Percentiles rank a stretch among this genome's conserved stretches.
Conservation (phyloP, 768 basidiomycete species). For the Tulasnella sp. region DNA sequence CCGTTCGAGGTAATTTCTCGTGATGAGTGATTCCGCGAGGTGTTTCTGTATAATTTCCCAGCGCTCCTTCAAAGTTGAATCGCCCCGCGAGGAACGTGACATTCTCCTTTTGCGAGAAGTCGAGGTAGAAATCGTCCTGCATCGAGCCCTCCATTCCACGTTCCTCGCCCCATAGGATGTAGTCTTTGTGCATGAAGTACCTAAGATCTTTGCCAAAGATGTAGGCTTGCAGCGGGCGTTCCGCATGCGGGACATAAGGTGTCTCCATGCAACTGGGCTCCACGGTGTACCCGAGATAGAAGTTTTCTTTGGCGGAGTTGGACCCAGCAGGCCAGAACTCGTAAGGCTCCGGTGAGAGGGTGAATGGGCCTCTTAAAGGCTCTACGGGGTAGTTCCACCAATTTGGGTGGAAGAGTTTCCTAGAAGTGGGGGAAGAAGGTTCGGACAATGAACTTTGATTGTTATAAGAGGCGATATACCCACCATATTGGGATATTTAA, state of each 20-base stretch:
- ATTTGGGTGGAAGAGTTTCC: conserved; percentile 19
- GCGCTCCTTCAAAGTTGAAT: not conserved
- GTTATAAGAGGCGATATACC: not conserved
- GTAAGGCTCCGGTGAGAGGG: conserved; percentile 16
- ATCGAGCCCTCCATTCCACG: not conserved
- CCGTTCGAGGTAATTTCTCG: not conserved
- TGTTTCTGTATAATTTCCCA: not conserved
- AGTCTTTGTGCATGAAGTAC: conserved; percentile 6
- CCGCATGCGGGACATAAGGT: not conserved
- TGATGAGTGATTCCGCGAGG: conserved; percentile 9
- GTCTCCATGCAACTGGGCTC: conserved; percentile 7
- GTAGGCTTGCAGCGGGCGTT: conserved; percentile 19
- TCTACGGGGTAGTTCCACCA: conserved; percentile 10
- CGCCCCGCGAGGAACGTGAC: not conserved
- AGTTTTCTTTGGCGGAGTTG: conserved; percentile 1
- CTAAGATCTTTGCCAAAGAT: conserved; percentile 13
- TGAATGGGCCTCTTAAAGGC: conserved; percentile 14
- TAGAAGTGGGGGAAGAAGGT: not conserved
- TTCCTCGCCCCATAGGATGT: not conserved
- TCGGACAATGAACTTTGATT: not conserved
- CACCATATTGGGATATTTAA: conserved; percentile 15
- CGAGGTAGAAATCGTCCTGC: not conserved
- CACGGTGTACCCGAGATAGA: conserved; percentile 22
- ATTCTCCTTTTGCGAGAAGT: not conserved
- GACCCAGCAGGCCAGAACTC: not conserved